Evolutionary conservation across 352 stramenopile species (phyloP).

Genomic region (Phytophthora agathidicida): DNA sequence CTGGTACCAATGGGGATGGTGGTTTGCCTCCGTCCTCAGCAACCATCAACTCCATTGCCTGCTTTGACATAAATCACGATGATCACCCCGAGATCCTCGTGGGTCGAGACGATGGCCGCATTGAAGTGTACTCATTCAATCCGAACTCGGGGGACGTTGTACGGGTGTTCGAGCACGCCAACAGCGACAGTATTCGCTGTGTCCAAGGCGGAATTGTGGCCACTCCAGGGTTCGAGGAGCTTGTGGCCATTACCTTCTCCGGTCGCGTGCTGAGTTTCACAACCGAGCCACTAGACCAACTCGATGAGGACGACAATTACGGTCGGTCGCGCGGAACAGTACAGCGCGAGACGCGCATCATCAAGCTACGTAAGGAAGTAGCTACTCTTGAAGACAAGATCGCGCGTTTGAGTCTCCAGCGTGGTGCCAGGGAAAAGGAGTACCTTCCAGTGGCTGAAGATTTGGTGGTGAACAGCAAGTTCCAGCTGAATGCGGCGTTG

Average conservation of each 20-base stretch:
- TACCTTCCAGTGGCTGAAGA: constrained; percentile 76
- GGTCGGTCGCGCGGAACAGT: constrained; percentile 77
- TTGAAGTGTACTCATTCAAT: constrained; percentile 82
- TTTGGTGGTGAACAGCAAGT: constrained; percentile 79
- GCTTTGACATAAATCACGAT: constrained; percentile 85
- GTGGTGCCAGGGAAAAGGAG: constrained; percentile 58
- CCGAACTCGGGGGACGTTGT: constrained; percentile 44
- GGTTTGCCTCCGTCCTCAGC: constrained; percentile 29
- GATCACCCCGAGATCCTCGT: constrained; percentile 79
- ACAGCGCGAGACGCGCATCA: constrained; percentile 77
- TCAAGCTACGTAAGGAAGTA: constrained; percentile 85
- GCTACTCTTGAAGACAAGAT: constrained; percentile 73
- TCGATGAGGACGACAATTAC: constrained; percentile 75
- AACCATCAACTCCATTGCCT: constrained; percentile 78
- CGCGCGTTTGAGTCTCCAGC: constrained; percentile 54
- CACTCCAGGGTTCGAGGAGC: constrained; percentile 74
- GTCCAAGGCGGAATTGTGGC: constrained; percentile 75
- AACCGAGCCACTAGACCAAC: constrained; percentile 79
- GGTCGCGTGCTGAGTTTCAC: constrained; percentile 84
- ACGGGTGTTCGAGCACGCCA: constrained; percentile 73
- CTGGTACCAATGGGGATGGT: constrained; percentile 2
- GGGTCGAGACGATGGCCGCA: constrained; percentile 75
- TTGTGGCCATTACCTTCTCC: constrained; percentile 82
- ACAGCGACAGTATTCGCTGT: constrained; percentile 76
- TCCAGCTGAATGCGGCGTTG: constrained; percentile 71